These are phyloP conservation scores for Nemania diffusa DNA, from an alignment of 2,329 filamentous ascomycete genomes.

Conservation along the genomic window DNA sequence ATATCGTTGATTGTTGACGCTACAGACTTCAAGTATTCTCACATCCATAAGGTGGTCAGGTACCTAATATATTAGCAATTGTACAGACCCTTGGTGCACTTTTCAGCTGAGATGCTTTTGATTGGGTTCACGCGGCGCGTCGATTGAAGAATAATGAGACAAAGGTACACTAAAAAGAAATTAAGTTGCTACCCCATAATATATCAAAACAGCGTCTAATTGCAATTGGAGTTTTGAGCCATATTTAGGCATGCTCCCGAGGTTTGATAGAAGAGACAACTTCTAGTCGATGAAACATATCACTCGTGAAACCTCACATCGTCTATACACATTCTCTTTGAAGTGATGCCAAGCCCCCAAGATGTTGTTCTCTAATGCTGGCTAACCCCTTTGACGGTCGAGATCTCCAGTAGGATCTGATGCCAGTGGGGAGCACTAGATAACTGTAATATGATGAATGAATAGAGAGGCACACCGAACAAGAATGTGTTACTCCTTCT, in stretches of 20 bases:
- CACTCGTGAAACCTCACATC: conserved; percentile 13
- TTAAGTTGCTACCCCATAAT: conserved; percentile 3
- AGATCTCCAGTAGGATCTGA: conserved; percentile 2
- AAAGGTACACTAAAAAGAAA: conserved; percentile 14
- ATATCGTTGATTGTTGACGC: no score
- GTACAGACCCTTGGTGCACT: not conserved
- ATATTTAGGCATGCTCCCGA: conserved; percentile 2
- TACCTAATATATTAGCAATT: not conserved
- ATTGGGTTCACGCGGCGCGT: not conserved
- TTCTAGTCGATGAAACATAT: conserved; percentile 8
- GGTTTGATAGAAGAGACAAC: not conserved
- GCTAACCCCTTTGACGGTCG: not conserved
- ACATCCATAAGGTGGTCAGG: no score
- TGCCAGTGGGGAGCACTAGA: conserved; percentile 12
- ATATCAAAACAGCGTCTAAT: conserved; percentile 31
- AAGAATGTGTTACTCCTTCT: conserved; percentile 1
- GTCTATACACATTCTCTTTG: conserved; percentile 32
- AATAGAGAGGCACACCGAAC: not conserved
- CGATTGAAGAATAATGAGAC: conserved; percentile 5
- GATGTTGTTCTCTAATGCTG: conserved; percentile 21
- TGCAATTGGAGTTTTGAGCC: conserved; percentile 8
- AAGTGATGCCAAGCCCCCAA: conserved; percentile 19
- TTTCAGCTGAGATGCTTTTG: not conserved
- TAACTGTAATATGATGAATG: conserved; percentile 15
- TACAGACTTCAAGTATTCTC: no score